Conservation (phyloP, 2,329 filamentous ascomycete genomes). For the Neurospora crassa region DNA sequence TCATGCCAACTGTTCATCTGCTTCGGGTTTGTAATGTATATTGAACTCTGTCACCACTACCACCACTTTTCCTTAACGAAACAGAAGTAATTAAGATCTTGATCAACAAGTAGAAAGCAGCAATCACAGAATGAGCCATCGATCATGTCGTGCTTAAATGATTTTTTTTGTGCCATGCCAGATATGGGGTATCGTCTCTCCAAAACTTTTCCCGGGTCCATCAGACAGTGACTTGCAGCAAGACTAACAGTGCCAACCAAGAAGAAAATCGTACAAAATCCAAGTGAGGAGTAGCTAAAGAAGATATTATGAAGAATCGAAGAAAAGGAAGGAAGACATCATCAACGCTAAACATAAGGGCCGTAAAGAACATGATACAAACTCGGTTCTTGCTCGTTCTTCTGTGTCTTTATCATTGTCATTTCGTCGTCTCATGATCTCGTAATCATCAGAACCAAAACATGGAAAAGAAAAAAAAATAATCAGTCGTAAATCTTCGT, state of each 20-base stretch:
- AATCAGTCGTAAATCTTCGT: neutral
- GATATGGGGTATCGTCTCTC: constrained; percentile 25
- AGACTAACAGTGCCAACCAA: constrained; percentile 8
- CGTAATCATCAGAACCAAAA: neutral
- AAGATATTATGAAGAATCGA: constrained; percentile 17
- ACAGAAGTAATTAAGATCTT: neutral
- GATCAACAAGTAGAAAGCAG: neutral
- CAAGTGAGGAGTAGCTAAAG: constrained; percentile 6
- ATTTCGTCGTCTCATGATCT: constrained; percentile 4
- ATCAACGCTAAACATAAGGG: constrained; percentile 10
- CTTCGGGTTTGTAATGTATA: neutral
- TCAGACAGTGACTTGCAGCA: constrained; percentile 5
- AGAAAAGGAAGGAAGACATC: constrained; percentile 15
- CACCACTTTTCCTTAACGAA: neutral
- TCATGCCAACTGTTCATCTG: neutral
- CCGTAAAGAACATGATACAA: constrained; percentile 7
- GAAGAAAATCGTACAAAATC: constrained; percentile 5
- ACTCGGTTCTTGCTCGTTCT: neutral
- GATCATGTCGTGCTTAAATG: neutral
- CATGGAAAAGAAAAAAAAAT: neutral
- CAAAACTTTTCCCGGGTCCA: constrained; percentile 8
- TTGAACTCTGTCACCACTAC: neutral
- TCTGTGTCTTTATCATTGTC: constrained; percentile 10
- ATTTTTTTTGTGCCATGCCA: constrained; percentile 12
- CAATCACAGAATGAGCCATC: neutral